Percentiles rank a stretch among this genome's conserved stretches.
phyloP scores from a whole-genome alignment of 192 early-diverging fungal genomes.

The Martensiomyces pterosporus region DNA sequence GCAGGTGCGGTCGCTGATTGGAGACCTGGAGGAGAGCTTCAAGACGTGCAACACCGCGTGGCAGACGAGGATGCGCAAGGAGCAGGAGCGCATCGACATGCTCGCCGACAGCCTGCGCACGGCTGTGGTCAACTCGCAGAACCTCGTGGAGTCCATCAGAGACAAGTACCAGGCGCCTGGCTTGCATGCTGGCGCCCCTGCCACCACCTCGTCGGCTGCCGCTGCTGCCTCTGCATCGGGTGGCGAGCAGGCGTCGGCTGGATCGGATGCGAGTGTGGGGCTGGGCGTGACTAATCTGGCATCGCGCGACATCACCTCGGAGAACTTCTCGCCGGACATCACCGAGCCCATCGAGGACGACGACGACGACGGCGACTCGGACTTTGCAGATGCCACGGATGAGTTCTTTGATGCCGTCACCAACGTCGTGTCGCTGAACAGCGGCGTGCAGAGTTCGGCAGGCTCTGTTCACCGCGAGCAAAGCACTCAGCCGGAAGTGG shows the following conservation, averaged over 20 bases:
- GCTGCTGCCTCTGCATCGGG: neutral
- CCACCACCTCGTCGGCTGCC: no score
- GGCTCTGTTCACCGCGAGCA: constrained; percentile 6
- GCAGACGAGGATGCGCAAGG: constrained; percentile 28
- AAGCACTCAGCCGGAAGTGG: neutral
- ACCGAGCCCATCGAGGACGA: constrained; percentile 1
- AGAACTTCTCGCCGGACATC: no score
- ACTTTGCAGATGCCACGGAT: constrained; percentile 51
- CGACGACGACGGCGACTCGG: constrained; percentile 46
- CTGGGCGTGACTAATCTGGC: no score
- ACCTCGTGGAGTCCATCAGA: constrained; percentile 23
- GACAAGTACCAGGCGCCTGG: constrained; percentile 9
- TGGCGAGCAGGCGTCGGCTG: no score
- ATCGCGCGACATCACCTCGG: no score
- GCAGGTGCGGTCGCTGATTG: constrained; percentile 25
- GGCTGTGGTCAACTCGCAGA: constrained; percentile 43
- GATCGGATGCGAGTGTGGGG: no score
- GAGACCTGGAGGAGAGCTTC: constrained; percentile 22
- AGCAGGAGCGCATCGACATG: constrained; percentile 51
- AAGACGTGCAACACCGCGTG: constrained; percentile 21
- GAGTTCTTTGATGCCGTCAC: constrained; percentile 68
- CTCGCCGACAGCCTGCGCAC: constrained; percentile 48
- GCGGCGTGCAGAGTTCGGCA: constrained; percentile 8
- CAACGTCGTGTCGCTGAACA: constrained; percentile 20
- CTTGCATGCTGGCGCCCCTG: no score